Evolutionary conservation across 768 basidiomycete species (phyloP).

Genomic region (Tricholoma flavovirens): DNA sequence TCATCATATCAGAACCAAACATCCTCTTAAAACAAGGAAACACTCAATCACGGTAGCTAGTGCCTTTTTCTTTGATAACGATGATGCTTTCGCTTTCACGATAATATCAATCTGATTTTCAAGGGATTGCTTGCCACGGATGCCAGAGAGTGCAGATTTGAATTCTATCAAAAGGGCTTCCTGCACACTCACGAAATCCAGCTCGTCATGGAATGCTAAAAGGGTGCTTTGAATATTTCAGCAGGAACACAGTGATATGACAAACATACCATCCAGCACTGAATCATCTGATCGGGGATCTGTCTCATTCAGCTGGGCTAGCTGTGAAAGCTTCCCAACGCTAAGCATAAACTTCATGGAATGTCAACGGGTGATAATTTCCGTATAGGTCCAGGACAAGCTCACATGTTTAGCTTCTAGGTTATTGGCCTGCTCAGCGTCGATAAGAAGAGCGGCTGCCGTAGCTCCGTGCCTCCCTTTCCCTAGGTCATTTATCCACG

Average conservation of each 20-base stretch:
- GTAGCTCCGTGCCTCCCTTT: slow-evolving; percentile 62
- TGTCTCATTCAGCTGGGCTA: slow-evolving; percentile 70
- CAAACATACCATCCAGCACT: slow-evolving; percentile 48
- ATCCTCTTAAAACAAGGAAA: background rate
- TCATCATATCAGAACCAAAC: slow-evolving; percentile 18
- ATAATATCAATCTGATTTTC: slow-evolving; percentile 68
- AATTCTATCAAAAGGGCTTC: slow-evolving; percentile 62
- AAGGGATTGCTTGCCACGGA: slow-evolving; percentile 56
- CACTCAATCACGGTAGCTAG: slow-evolving; percentile 40
- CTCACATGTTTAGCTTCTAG: slow-evolving; percentile 76
- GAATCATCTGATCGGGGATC: slow-evolving; percentile 40
- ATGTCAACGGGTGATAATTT: background rate
- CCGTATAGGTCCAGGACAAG: slow-evolving; percentile 9
- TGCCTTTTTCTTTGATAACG: slow-evolving; percentile 41
- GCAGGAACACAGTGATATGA: background rate
- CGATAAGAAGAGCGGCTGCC: slow-evolving; percentile 55
- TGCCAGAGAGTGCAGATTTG: slow-evolving; percentile 36
- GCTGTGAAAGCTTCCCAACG: slow-evolving; percentile 79
- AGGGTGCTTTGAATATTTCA: slow-evolving; percentile 4
- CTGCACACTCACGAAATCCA: slow-evolving; percentile 87
- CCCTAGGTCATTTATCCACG: slow-evolving; percentile 87
- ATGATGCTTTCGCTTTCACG: slow-evolving; percentile 46
- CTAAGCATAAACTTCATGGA: slow-evolving; percentile 74
- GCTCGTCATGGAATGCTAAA: slow-evolving; percentile 75
- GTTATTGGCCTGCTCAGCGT: slow-evolving; percentile 49